phyloP scores from a whole-genome alignment of 768 basidiomycete genomes.

The Scleroderma citrinum region DNA sequence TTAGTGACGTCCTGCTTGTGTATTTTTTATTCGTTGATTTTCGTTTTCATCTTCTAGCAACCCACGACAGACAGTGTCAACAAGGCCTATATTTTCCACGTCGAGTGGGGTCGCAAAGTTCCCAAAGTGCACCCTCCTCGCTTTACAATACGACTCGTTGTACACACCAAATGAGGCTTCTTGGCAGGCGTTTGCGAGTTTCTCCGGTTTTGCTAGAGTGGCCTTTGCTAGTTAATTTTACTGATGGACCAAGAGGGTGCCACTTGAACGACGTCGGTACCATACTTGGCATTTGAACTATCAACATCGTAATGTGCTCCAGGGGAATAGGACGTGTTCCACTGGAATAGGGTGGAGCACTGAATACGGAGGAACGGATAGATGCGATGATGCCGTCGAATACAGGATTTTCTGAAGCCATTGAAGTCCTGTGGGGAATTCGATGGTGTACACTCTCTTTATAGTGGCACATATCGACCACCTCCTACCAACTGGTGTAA shows the following conservation, averaged over 20 bases:
- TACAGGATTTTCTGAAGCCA: too few relatives aligned
- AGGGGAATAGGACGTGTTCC: too few relatives aligned
- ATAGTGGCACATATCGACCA: too few relatives aligned
- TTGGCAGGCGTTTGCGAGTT: constrained; percentile 31
- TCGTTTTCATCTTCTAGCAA: constrained; percentile 17
- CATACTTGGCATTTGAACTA: background rate
- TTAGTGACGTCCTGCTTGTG: constrained; percentile 46
- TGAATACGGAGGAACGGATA: too few relatives aligned
- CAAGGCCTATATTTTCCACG: constrained; percentile 19
- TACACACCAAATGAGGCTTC: constrained; percentile 39
- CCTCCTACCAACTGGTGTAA: too few relatives aligned
- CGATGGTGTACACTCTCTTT: too few relatives aligned
- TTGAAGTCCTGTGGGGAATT: too few relatives aligned
- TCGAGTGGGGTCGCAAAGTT: constrained; percentile 33
- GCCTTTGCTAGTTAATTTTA: background rate
- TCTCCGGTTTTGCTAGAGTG: constrained; percentile 4
- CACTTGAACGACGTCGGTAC: background rate
- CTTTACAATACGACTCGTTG: constrained; percentile 40
- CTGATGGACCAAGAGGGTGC: background rate
- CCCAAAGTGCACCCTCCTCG: constrained; percentile 36
- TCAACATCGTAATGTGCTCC: constrained; percentile 26
- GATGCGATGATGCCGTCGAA: too few relatives aligned
- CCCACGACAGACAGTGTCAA: constrained; percentile 19
- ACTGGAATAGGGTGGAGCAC: too few relatives aligned
- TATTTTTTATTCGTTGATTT: constrained; percentile 28